A percentile compares a stretch with the other conserved stretches of the same genome.
These are phyloP conservation scores for Wallemia mellicola DNA, from an alignment of 1,284 basidiomycete genomes.

Conservation along the genomic window DNA sequence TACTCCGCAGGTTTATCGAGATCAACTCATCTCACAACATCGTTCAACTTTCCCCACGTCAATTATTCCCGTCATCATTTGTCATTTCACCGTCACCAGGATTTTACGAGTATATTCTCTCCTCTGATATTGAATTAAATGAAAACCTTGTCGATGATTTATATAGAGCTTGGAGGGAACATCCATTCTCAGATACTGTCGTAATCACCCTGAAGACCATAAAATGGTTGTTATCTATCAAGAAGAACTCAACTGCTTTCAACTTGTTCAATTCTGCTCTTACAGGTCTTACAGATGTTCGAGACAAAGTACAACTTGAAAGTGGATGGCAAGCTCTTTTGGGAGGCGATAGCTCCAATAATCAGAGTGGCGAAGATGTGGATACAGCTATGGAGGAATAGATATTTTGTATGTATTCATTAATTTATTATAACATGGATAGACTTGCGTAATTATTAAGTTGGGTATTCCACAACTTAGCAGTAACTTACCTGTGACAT, in stretches of 20 bases:
- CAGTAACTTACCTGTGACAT: too few species aligned
- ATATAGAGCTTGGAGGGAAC: background rate
- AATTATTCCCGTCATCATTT: background rate
- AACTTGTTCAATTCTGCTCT: background rate
- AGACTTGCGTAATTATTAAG: background rate
- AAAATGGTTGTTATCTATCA: background rate
- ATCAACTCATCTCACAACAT: background rate
- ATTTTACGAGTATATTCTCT: background rate
- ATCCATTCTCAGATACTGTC: background rate
- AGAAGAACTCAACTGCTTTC: background rate
- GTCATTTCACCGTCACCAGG: background rate
- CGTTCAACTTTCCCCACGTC: background rate
- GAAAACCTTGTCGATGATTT: background rate
- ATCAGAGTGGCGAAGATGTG: background rate
- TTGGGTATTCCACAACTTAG: too few species aligned
- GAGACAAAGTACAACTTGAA: background rate
- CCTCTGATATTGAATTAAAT: background rate
- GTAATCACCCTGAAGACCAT: background rate
- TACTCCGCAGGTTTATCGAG: background rate
- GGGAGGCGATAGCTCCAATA: background rate
- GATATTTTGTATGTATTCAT: background rate
- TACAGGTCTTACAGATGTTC: background rate
- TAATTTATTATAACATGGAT: background rate
- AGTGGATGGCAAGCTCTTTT: background rate
- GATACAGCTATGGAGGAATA: background rate